Evolutionary conservation across 768 basidiomycete genomes (phyloP).

Genomic region (Tylopilus balloui): DNA sequence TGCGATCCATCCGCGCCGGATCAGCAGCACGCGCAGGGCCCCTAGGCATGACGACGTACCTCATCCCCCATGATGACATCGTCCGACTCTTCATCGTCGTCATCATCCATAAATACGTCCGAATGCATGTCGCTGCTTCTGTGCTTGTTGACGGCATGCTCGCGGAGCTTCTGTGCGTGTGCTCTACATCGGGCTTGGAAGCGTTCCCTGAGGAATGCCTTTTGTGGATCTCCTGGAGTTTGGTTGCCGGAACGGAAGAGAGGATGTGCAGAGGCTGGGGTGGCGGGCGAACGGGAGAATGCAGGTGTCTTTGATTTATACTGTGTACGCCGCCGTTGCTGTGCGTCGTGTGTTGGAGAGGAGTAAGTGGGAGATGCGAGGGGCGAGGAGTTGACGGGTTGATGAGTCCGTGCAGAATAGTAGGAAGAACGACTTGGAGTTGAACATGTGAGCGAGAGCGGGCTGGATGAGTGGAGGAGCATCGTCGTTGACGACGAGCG

Average conservation of each 20-base stretch:
- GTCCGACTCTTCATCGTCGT: constrained; percentile 55
- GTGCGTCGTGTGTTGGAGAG: constrained; percentile 43
- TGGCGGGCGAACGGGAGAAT: constrained; percentile 18
- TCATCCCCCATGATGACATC: constrained; percentile 60
- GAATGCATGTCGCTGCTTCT: constrained; percentile 47
- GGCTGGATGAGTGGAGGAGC: constrained; percentile 29
- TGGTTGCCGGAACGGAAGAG: constrained; percentile 15
- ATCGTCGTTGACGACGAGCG: background rate
- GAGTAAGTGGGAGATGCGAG: constrained; percentile 42
- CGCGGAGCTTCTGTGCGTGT: constrained; percentile 53
- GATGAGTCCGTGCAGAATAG: constrained; percentile 26
- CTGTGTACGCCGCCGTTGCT: constrained; percentile 51
- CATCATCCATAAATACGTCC: constrained; percentile 46
- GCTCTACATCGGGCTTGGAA: constrained; percentile 61
- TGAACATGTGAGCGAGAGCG: constrained; percentile 28
- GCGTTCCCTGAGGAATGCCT: constrained; percentile 52
- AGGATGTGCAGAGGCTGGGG: constrained; percentile 6
- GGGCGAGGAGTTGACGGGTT: constrained; percentile 48
- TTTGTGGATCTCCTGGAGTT: constrained; percentile 44
- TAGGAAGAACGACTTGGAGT: constrained; percentile 37
- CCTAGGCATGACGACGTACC: constrained; percentile 27
- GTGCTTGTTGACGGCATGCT: constrained; percentile 39
- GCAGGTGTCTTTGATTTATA: constrained; percentile 42
- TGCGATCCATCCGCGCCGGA: constrained; percentile 22
- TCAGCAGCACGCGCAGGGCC: constrained; percentile 9